phyloP scores from a whole-genome alignment of 345 rosid species.

The Erucastrum elatum region DNA sequence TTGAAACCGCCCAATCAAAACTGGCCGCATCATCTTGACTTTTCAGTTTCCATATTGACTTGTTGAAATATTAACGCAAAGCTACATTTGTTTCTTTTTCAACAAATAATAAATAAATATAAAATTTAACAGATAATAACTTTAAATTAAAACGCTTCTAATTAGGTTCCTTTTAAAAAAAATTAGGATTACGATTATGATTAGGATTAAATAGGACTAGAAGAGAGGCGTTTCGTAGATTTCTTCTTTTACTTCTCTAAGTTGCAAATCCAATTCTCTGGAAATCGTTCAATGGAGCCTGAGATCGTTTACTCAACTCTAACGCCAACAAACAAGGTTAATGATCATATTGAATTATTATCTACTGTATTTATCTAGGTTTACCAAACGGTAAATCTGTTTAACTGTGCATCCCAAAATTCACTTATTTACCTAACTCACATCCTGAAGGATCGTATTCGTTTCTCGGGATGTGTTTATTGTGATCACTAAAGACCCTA shows the following conservation, averaged over 20 bases:
- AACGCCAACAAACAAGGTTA: constrained; percentile 54
- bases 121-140: not conserved
- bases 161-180: not conserved
- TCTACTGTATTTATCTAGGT: not conserved
- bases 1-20: not conserved
- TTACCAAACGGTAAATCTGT: not conserved
- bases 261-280: not conserved
- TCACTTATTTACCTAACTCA: constrained; percentile 10
- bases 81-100: no score
- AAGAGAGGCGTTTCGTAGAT: not conserved
- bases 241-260: not conserved
- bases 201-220: not conserved
- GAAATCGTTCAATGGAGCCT: constrained; percentile 55
- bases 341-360: not conserved
- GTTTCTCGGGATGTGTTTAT: constrained; percentile 11
- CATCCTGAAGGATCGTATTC: not conserved
- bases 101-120: not conserved
- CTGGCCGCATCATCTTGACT: not conserved
- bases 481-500: constrained; percentile 13
- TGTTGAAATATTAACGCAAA: not conserved
- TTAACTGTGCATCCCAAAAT: not conserved
- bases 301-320: constrained; percentile 57
- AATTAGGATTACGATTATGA: constrained; percentile 5
- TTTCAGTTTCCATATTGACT: constrained; percentile 20
- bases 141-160: not conserved